Evolutionary conservation across 2,329 filamentous ascomycete genomes (phyloP), one percentile per base, ranked within the genome.

Genomic region (Trichoderma koningii): DNA sequence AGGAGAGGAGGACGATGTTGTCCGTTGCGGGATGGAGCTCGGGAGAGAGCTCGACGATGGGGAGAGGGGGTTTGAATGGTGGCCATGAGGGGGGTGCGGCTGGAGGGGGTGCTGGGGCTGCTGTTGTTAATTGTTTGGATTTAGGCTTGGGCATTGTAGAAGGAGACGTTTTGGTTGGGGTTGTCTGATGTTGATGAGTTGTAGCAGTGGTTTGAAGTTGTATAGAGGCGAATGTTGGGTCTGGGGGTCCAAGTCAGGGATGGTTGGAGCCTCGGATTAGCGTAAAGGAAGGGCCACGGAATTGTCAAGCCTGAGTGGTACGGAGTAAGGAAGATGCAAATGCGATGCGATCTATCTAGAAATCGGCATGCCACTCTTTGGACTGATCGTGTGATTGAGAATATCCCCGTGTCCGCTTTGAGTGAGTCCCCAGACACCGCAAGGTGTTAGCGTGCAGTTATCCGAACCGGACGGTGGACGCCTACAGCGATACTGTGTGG

Each of bases 1-100:
- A 89, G 2, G 86, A 83, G 65, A 95, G 82, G 4, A 91, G 84
- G 55, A 93, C 79, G 59, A 96, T 90, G 73, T 93, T 92, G 15
- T 79, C 74, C 15, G 79, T 78, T 30, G 70, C 64, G 4, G 80
- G 76, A 50, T 86, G 79, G 0, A 85, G 79, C 38, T 87, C 80
- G 30, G 91, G 81, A 7, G 75, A 73, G 15, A 96, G 85, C 69
- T 89, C 84, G 53, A 83, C 79, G 51, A 89, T 78, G 52, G 91
- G 89, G 50, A 93, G 77, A 10, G 87, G 76, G 17, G 92, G 91
- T 68, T 83, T 85, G 74, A 96, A 87, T 23, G 80, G 77, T 42
- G 92, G 91, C 92, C 92, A 94, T 55, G 84, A 84, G 41, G 81
- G 76, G 51, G 78, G 71, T 48, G 72, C 69, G 51, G 70, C 61